Evolutionary conservation across 2,329 filamentous ascomycete genomes (phyloP), one percentile per base, ranked within the genome.

Genomic region (Aureobasidium uvarum): DNA sequence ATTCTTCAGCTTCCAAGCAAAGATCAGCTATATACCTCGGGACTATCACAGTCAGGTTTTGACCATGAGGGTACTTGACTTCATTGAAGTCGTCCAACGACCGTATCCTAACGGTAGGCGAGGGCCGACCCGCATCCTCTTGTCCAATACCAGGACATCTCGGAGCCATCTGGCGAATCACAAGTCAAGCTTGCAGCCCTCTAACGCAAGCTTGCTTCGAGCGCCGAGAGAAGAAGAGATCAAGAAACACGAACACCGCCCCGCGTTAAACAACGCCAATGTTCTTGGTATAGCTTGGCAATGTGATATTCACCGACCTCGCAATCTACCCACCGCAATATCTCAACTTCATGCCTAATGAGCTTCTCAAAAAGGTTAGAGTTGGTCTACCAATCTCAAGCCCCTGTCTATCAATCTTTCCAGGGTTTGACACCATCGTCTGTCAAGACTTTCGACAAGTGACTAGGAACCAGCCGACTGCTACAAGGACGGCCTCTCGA

Each of bases 201-300:
- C 31, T 62, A 62, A 31, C 45, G 59, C 59, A 62, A 41, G 46
- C 59, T 52, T 62, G 59, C 46, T 52, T 28, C 52, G 46, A 62
- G 36, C 43, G 59, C 59, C 59, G 28, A 62, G 58, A 33, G n/a
- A 41, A 20, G 14, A 51, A 2, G 23, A 41, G 1, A 48, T 43
- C 16, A 7, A 13, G 23, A 39, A 18, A 25, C 16, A 23, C 41
- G 38, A 41, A 36, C 59, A 46, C 59, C 59, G 59, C 59, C 46
- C 46, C 43, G 46, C 31, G 20, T 45, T 28, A 46, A 48, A 46
- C 8, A 41, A 1, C 52, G 59, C 59, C 59, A 62, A 62, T 62
- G 59, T 43, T 62, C 59, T 62, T 62, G 59, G 59, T 62, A 52
- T 52, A 62, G 59, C 59, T 62, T 62, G 59, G 59, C 59, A 52